These are phyloP conservation scores for Plicaturopsis crispa DNA, from an alignment of 768 basidiomycete species.

Conservation along the genomic window DNA sequence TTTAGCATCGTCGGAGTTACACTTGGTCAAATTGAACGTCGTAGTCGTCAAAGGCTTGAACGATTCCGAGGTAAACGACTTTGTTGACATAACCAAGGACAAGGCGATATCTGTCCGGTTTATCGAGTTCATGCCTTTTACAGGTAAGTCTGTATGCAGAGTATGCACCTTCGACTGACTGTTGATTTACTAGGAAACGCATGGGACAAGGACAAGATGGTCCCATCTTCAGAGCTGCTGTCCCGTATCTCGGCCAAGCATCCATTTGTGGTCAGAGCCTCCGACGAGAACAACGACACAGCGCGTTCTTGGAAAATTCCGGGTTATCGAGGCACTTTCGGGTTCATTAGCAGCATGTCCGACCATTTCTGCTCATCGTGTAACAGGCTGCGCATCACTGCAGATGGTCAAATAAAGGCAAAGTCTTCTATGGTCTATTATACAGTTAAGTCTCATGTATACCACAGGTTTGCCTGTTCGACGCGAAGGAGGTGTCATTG, in stretches of 20 bases:
- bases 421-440: constrained; percentile 3
- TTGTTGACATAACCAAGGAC: constrained; percentile 68
- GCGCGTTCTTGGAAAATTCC: constrained; percentile 73
- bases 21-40: constrained; percentile 74
- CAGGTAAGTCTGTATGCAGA: constrained; percentile 36
- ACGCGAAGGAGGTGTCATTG: constrained; percentile 76
- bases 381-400: constrained; percentile 79
- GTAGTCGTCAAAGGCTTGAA: constrained; percentile 80
- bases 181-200: constrained; percentile 56
- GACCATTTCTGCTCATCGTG: constrained; percentile 88
- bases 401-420: constrained; percentile 87
- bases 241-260: constrained; percentile 37
- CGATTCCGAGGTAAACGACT: constrained; percentile 71
- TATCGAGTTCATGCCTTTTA: constrained; percentile 95
- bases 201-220: constrained; percentile 79
- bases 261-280: constrained; percentile 43
- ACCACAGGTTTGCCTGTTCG: constrained; percentile 82
- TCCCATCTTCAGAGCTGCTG: constrained; percentile 65
- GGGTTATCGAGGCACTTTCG: constrained; percentile 61
- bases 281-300: constrained; percentile 74
- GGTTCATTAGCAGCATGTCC: constrained; percentile 93
- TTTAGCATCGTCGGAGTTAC: constrained; percentile 38
- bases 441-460: constrained; percentile 2
- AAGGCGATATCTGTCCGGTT: constrained; percentile 67
- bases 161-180: constrained; percentile 1